Percentiles rank a stretch among this genome's conserved stretches.
Conservation (phyloP, 352 stramenopile species). For the Pythium brachiatum region DNA sequence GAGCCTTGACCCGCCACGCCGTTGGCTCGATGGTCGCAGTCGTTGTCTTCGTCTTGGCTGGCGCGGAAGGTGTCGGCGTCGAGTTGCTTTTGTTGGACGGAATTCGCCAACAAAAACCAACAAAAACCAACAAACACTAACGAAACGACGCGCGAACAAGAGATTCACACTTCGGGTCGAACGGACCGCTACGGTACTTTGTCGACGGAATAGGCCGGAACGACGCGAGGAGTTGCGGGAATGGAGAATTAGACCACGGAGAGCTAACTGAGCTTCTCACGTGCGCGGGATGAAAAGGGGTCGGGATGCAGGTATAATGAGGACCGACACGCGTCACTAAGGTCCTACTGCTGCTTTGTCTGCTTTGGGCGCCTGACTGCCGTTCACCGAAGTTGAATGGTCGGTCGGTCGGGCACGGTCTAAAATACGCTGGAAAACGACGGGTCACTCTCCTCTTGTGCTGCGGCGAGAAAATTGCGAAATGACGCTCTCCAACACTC, state of each 20-base stretch:
- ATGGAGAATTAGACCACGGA: too few species aligned
- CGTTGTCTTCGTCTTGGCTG: not conserved
- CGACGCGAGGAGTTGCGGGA: too few species aligned
- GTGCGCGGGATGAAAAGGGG: not conserved
- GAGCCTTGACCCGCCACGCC: conserved; percentile 27
- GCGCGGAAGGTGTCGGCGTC: not conserved
- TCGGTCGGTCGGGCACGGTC: conserved; percentile 17
- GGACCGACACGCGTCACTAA: not conserved
- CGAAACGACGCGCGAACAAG: conserved; percentile 14
- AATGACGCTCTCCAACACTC: conserved; percentile 27
- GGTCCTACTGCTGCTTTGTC: not conserved
- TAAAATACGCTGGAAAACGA: conserved; percentile 5
- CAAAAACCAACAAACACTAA: conserved; percentile 13
- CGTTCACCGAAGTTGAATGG: not conserved
- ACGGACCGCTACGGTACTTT: not conserved
- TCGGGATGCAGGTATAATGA: not conserved
- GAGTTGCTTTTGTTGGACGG: conserved; percentile 19
- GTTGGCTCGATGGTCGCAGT: not conserved
- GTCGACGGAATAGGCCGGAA: too few species aligned
- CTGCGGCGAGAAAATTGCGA: conserved; percentile 44
- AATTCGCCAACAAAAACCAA: conserved; percentile 16
- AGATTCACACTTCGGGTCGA: not conserved
- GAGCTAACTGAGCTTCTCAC: too few species aligned
- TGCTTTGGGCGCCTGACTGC: not conserved
- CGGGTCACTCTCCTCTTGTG: conserved; percentile 20